phyloP scores from a whole-genome alignment of 495 filamentous ascomycete genomes.

The Bacidia gigantensis region DNA sequence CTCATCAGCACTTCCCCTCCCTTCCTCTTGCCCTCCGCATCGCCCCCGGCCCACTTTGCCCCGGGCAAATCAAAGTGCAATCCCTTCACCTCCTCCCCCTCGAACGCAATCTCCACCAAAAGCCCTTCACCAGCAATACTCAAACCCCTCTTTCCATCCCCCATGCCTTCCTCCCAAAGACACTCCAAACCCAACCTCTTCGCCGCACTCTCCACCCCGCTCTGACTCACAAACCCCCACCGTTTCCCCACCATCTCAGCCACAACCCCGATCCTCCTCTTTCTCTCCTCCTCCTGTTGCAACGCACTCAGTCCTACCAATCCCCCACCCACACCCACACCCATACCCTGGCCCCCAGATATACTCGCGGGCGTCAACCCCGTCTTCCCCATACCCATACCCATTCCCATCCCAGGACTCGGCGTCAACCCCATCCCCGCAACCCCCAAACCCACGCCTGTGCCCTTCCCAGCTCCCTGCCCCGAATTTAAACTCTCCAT shows the following conservation, averaged over 20 bases:
- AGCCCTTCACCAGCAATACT: conserved; percentile 56
- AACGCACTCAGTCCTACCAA: too few relatives aligned
- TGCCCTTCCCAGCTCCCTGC: conserved; percentile 2
- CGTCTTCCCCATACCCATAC: background rate
- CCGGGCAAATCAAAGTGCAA: conserved; percentile 35
- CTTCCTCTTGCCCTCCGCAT: conserved; percentile 29
- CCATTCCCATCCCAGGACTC: background rate
- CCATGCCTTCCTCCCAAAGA: conserved; percentile 48
- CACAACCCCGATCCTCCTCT: conserved; percentile 36
- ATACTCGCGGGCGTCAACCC: conserved; percentile 2
- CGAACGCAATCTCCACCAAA: conserved; percentile 38
- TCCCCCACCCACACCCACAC: conserved; percentile 5
- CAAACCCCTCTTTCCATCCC: conserved; percentile 37
- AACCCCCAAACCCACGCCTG: background rate
- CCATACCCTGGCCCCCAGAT: conserved; percentile 11
- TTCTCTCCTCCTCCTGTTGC: conserved; percentile 41
- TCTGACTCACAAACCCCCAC: conserved; percentile 54
- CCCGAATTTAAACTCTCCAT: conserved; percentile 5
- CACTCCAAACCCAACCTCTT: conserved; percentile 60
- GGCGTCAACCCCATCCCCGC: conserved; percentile 10
- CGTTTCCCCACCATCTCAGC: conserved; percentile 27
- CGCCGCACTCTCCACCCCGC: conserved; percentile 65
- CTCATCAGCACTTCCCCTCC: conserved; percentile 39
- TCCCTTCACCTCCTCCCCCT: conserved; percentile 30
- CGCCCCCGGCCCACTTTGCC: conserved; percentile 21